Conservation (phyloP, 371 early-diverging fungal genomes). For the Globomyces sp. region DNA sequence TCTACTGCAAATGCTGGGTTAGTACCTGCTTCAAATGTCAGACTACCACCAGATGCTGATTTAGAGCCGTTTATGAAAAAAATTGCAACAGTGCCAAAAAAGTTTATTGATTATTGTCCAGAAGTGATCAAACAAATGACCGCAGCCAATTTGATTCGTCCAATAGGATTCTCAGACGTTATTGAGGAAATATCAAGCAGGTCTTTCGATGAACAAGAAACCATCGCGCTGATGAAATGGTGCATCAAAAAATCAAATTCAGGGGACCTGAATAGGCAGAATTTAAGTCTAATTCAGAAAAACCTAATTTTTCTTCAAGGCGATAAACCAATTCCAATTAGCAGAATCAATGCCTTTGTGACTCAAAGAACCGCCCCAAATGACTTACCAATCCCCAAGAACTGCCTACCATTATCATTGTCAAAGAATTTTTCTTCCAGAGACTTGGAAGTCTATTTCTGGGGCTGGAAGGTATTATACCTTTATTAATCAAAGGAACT, state of each 20-base stretch:
- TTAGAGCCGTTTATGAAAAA: conserved; percentile 64
- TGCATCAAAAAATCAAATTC: conserved; percentile 53
- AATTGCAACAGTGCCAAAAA: conserved; percentile 58
- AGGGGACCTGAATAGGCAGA: conserved; percentile 9
- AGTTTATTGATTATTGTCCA: conserved; percentile 50
- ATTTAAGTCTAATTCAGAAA: neutral
- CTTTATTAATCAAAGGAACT: conserved; percentile 44
- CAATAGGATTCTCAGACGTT: conserved; percentile 61
- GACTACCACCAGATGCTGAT: conserved; percentile 49
- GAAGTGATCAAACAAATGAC: conserved; percentile 60
- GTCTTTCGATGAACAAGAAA: conserved; percentile 55
- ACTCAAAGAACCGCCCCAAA: conserved; percentile 63
- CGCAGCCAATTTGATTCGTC: conserved; percentile 36
- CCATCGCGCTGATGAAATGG: conserved; percentile 75
- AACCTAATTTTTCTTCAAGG: neutral
- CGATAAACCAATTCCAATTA: conserved; percentile 9
- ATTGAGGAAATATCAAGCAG: conserved; percentile 61
- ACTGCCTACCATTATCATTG: conserved; percentile 62
- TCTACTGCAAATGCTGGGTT: conserved; percentile 62
- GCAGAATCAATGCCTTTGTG: conserved; percentile 50
- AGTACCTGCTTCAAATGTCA: conserved; percentile 47
- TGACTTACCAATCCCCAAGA: conserved; percentile 54
- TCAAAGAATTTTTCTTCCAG: conserved; percentile 55
- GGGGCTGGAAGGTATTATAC: conserved; percentile 34
- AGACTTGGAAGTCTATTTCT: conserved; percentile 38